These are phyloP conservation scores for Gaillardinia entomophila DNA, from an alignment of 805 yeast genomes.

Conservation along the genomic window DNA sequence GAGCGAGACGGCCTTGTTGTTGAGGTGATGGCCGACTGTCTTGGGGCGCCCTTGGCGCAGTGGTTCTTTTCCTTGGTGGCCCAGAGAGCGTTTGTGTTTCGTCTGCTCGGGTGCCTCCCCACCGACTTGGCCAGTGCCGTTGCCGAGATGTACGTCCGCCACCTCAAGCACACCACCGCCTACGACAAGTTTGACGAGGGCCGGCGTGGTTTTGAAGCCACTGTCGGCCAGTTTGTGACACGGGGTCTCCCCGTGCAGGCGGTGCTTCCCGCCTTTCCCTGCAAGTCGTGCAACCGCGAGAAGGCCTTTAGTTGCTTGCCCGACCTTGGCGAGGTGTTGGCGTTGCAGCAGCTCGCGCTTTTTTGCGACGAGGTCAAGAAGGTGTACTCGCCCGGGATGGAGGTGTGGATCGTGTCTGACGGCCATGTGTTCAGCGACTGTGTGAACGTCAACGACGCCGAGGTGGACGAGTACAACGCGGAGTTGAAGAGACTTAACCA, in stretches of 20 bases:
- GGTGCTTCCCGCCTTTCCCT: constrained; percentile 60
- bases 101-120: too few species aligned
- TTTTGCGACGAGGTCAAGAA: constrained; percentile 22
- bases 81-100: too few species aligned
- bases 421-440: constrained; percentile 65
- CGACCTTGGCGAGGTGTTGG: constrained; percentile 46
- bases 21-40: too few species aligned
- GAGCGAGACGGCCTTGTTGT: too few species aligned
- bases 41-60: too few species aligned
- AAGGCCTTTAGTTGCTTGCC: constrained; percentile 47
- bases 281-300: constrained; percentile 52
- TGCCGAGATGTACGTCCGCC: constrained; percentile 39
- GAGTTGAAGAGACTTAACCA: constrained; percentile 39
- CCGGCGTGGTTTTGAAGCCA: constrained; percentile 35
- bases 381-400: constrained; percentile 51
- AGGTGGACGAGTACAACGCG: constrained; percentile 43
- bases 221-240: constrained; percentile 43
- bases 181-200: constrained; percentile 46
- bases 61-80: too few species aligned
- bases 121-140: too few species aligned
- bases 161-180: constrained; percentile 41
- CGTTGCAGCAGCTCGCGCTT: constrained; percentile 22
- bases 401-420: constrained; percentile 53
- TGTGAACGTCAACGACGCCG: constrained; percentile 53
- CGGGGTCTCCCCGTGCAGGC: constrained; percentile 46